phyloP scores from a whole-genome alignment of 345 rosid genomes.

The Orychophragmus violaceus region DNA sequence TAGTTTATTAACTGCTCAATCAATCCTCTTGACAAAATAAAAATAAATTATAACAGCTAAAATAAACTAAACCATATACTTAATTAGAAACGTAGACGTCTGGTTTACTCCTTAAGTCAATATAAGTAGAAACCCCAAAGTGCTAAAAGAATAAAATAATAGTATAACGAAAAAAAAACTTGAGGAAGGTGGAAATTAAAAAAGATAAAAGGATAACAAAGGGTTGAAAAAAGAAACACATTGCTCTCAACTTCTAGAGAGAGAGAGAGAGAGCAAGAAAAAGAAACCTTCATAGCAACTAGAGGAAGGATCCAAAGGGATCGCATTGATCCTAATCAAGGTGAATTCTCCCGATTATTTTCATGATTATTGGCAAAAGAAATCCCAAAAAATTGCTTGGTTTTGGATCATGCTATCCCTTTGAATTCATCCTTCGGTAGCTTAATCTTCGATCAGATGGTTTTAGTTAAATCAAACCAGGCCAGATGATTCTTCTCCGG shows the following conservation, averaged over 20 bases:
- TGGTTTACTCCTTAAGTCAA: conserved; percentile 7
- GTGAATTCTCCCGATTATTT: background rate
- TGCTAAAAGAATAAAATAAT: background rate
- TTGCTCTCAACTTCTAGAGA: conserved; percentile 13
- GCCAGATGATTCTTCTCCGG: background rate
- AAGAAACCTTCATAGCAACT: conserved; percentile 41
- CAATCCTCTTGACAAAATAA: background rate
- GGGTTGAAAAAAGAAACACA: conserved; percentile 15
- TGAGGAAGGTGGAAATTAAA: background rate
- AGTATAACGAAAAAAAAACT: background rate
- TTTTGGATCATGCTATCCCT: conserved; percentile 87
- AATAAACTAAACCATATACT: background rate
- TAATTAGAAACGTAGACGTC: background rate
- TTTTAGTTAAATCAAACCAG: background rate
- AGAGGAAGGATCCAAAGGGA: conserved; percentile 99
- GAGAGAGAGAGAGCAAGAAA: background rate
- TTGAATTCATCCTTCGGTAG: conserved; percentile 66
- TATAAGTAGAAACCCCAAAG: background rate
- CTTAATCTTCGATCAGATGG: conserved; percentile 1
- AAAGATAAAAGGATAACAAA: conserved; percentile 17
- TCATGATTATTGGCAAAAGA: conserved; percentile 46
- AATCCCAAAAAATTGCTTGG: conserved; percentile 59
- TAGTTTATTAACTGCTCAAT: background rate
- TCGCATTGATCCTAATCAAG: conserved; percentile 90
- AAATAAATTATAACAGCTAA: background rate